A percentile compares a stretch with the other conserved stretches of the same genome.
Evolutionary conservation across 148 eudicot genomes (phyloP).

Genomic region (Limonium bicolor): DNA sequence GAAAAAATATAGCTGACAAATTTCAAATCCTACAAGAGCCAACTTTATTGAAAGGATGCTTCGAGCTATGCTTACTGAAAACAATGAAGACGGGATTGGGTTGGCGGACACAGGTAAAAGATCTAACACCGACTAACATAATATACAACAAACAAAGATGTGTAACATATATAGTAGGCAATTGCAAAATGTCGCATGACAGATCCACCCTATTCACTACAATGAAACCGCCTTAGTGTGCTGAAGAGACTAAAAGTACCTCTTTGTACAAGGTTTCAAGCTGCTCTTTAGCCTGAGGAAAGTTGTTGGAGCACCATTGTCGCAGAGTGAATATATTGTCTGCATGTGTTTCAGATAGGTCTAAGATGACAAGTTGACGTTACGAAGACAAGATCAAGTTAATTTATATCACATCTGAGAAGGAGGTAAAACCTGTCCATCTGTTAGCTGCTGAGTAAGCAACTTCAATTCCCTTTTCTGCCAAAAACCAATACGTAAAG

Average conservation of each 20-base stretch:
- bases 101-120: background rate
- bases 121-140: too few relatives aligned
- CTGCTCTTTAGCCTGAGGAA: conserved; percentile 96
- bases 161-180: too few relatives aligned
- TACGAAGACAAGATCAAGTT: background rate
- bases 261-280: conserved; percentile 79
- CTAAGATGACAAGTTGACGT: too few relatives aligned
- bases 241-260: conserved; percentile 24
- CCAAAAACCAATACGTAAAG: conserved; percentile 9
- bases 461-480: conserved; percentile 71
- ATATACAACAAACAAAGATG: too few relatives aligned
- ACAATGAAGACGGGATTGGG: background rate
- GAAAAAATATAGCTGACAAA: background rate
- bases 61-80: background rate
- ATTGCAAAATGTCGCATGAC: background rate
- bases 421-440: conserved; percentile 62
- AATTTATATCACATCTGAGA: background rate
- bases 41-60: background rate
- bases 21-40: background rate
- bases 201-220: background rate
- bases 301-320: conserved; percentile 90
- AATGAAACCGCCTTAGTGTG: background rate
- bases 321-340: conserved; percentile 76
- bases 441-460: conserved; percentile 87
- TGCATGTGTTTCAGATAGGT: conserved; percentile 12